Base-by-base conservation (phyloP, 306 rosid genomes). In the Chamaecrista fasciculata region DNA sequence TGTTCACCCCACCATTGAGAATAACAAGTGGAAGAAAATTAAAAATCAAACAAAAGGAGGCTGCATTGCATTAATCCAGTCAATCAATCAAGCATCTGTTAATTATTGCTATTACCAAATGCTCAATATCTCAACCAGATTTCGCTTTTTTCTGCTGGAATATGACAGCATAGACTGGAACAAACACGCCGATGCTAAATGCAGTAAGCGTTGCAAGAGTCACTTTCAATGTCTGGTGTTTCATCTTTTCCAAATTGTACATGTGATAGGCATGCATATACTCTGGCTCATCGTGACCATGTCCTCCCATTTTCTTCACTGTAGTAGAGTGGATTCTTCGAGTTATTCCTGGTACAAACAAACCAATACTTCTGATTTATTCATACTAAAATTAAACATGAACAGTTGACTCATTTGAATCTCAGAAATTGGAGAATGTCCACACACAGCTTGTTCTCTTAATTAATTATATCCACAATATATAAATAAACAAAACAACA, bases 151-250 rank as follows among this genome's bases (percentile, higher is more conserved):
- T 57, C 16, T 57, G 64, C 42, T 57, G 64, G 24, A 57, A 31
- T 12, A 57, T 31, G 64, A 57, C 64, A 57, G 64, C 64, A 57
- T 29, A 57, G 20, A 57, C 64, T 25, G 64, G 64, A 26, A 57
- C 64, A n/a, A 9, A 29, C 64, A 57, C 43, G 43, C 64, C 64
- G 15, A 57, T 57, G 64, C 42, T 57, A 36, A 57, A 57, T 7
- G 64, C 64, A 57, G 64, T 28, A 24, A 28, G 6, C 10, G 31
- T 43, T 28, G n/a, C 64, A 6, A 57, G 64, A 24, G 42, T 15
- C 64, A 28, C 31, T 0, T 9, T 57, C 42, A 57, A 26, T 57
- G 29, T 57, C 64, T 57, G 64, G 36, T 57, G 0, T 57, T 57
- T 28, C 64, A 57, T 57, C 42, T 24, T 57, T 11, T 57, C 64